A percentile compares a stretch with the other conserved stretches of the same genome.
These are phyloP conservation scores for Aspergillus ochraceus DNA, from an alignment of 2,329 filamentous ascomycete species.

Conservation along the genomic window DNA sequence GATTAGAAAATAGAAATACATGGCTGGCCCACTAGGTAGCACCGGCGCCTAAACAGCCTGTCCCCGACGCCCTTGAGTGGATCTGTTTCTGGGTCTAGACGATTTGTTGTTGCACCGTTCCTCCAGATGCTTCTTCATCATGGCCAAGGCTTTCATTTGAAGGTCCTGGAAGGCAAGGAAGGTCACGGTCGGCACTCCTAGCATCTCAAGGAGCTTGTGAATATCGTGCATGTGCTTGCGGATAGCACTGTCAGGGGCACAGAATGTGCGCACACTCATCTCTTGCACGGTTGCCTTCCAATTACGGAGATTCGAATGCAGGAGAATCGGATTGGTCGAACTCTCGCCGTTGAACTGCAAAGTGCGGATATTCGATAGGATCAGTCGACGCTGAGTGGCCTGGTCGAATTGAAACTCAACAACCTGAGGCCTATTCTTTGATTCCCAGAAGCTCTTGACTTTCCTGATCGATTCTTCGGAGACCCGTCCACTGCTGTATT, in stretches of 20 bases:
- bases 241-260: constrained; percentile 50
- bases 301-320: constrained; percentile 49
- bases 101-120: constrained; percentile 11
- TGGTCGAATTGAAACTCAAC: constrained; percentile 56
- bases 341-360: constrained; percentile 49
- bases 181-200: constrained; percentile 44
- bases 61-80: background rate
- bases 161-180: constrained; percentile 42
- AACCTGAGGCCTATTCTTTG: constrained; percentile 50
- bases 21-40: background rate
- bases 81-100: background rate
- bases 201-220: constrained; percentile 50
- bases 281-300: constrained; percentile 51
- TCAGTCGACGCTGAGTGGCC: constrained; percentile 50
- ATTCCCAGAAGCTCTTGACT: constrained; percentile 42
- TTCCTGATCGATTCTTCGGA: constrained; percentile 41
- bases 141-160: constrained; percentile 31
- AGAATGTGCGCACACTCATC: constrained; percentile 53
- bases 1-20: constrained; percentile 4
- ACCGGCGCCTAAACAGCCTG: background rate
- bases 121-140: constrained; percentile 34
- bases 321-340: constrained; percentile 39
- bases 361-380: constrained; percentile 46
- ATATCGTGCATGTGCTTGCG: constrained; percentile 52
- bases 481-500: constrained; percentile 41